Evolutionary conservation across 2,329 filamentous ascomycete genomes (phyloP), one percentile per base, ranked within the genome.

Genomic region (Penicillium oxalicum): DNA sequence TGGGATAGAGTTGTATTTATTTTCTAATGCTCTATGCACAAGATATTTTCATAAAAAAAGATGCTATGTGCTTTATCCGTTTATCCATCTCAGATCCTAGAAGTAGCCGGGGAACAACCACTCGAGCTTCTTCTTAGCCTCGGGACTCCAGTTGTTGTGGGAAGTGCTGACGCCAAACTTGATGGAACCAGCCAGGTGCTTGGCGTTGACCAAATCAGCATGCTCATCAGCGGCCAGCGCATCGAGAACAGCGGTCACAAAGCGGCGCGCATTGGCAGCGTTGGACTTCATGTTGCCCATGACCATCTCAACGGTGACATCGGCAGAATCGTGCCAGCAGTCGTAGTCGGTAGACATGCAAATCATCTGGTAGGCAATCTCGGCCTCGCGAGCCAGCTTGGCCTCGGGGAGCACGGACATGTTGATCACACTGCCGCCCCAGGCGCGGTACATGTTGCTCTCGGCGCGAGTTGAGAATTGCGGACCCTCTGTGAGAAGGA

Each of bases 291-390:
- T 98, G 72, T 95, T 88, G 52, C 83, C 86, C 83, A 95, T 88
- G 48, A 98, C 93, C 87, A 97, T 95, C 70, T 91, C 88, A 24
- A 98, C 93, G 53, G 90, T 91, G 54, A 98, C 93, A 52, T 81
- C 76, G 56, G 87, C 88, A 49, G 80, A 80, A 18, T 80, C 83
- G 44, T 91, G 87, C 93, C 93, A 98, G 82, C 91, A 97, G 76
- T 98, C 93, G 70, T 98, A 98, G 76, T 98, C 93, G 27, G 93
- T 98, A 32, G 89, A 88, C 93, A 98, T 98, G 78, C 91, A 95
- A 64, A 98, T 95, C 81, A 96, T 94, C 75, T 95, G 90, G 72
- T 97, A 97, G 33, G 86, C 87, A 61, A 98, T 87, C 76, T 98
- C 93, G 25, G 93, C 93, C 75, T 98, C 93, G 46, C 88, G 84